Base-by-base conservation (phyloP, 2,329 filamentous ascomycete genomes). In the Phaeophleospora eucalypticola region DNA sequence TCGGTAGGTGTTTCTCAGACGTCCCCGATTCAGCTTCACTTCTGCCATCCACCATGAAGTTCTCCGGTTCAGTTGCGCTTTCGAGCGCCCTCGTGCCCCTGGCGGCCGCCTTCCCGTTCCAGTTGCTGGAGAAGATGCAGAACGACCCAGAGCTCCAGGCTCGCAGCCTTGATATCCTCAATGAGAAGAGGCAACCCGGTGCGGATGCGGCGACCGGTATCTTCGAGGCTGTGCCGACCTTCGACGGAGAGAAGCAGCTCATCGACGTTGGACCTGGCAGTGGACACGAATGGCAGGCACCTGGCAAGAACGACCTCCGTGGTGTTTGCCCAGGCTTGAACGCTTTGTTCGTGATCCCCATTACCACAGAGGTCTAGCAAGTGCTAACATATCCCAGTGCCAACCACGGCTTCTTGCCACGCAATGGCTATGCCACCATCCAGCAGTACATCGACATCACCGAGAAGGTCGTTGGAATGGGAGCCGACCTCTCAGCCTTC, bases 261-360 rank as follows among this genome's bases (percentile, higher is more conserved):
- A 53, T 62, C 43, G 51, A 60, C 40, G 55, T 63, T n/a, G 41
- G 33, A 9, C 18, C 29, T 16, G 51, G 51, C 24, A 60, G 60
- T 35, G 48, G 51, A 2, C 56, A 65, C 37, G 60, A 58, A 12
- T 66, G 58, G 40, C 48, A 52, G 14, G 50, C 63, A 33, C 64
- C 64, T 10, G 57, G 55, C 1, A 36, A 40, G 14, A 53, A 49
- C 3, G 64, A 65, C 37, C 53, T 62, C 19, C 47, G 64, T 35
- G 65, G 65, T 15, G 57, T 58, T n/a, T 67, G 65, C 35, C 64
- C 63, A 6, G 63, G 63, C 21, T 34, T 65, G 14, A 64, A 48
- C n/a, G 44, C 37, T 4, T 6, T 6, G 9, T 19, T 12, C 35
- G 15, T 43, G 3, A 41, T 42, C 7, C 17, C 43, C 16, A 46